Conservation (phyloP, 2,329 filamentous ascomycete genomes). For the Xylaria sp. region DNA sequence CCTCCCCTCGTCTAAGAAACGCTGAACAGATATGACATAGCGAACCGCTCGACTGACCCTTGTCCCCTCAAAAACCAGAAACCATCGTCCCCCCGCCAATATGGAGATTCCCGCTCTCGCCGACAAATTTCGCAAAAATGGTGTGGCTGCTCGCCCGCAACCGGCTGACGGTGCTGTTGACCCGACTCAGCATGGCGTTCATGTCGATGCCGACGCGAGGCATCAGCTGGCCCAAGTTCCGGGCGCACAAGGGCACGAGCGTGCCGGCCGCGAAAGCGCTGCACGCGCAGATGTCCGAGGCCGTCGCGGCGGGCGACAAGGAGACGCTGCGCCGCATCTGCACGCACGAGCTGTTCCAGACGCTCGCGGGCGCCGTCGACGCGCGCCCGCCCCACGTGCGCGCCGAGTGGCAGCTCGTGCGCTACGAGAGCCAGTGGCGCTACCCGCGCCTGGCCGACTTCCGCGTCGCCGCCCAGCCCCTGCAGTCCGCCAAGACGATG, state of each 20-base stretch:
- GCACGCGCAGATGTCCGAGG: conserved; percentile 70
- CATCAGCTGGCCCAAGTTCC: conserved; percentile 57
- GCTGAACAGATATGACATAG: not conserved
- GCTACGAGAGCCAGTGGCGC: conserved; percentile 56
- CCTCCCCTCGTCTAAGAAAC: not conserved
- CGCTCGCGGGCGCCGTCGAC: conserved; percentile 65
- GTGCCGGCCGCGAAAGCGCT: conserved; percentile 67
- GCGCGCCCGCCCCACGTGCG: conserved; percentile 59
- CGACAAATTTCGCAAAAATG: conserved; percentile 43
- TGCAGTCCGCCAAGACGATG: conserved; percentile 52
- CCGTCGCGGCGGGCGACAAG: conserved; percentile 69
- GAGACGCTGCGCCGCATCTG: conserved; percentile 64
- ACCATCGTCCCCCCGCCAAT: conserved; percentile 48
- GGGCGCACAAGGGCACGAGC: conserved; percentile 56
- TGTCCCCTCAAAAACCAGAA: conserved; percentile 24
- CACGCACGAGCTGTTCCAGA: conserved; percentile 61
- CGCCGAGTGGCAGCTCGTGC: conserved; percentile 65
- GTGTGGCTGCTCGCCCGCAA: conserved; percentile 47
- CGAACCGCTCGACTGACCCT: conserved; percentile 9
- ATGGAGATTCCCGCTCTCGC: conserved; percentile 44
- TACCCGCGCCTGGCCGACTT: conserved; percentile 66
- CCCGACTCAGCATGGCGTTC: conserved; percentile 55
- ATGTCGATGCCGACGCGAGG: conserved; percentile 57
- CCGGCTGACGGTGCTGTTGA: conserved; percentile 51
- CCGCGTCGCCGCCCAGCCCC: conserved; percentile 59